These are phyloP conservation scores for Luvunga scandens DNA, from an alignment of 345 rosid genomes.

Conservation along the genomic window DNA sequence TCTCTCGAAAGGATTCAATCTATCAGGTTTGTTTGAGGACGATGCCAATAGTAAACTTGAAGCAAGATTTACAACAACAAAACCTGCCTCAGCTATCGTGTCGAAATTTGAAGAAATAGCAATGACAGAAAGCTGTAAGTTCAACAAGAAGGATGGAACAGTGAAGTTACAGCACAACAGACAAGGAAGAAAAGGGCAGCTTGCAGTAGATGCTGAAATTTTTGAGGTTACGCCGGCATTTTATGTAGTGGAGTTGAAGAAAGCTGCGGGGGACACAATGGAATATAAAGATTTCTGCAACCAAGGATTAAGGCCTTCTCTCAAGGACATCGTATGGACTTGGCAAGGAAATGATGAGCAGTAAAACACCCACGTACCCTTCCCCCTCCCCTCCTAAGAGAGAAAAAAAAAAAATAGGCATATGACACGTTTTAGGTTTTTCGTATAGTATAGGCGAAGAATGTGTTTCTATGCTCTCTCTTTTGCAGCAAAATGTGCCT, in stretches of 20 bases:
- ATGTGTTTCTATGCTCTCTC: neutral
- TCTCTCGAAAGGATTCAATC: conserved; percentile 69
- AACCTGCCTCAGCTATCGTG: conserved; percentile 56
- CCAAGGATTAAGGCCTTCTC: conserved; percentile 64
- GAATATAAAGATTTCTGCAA: conserved; percentile 68
- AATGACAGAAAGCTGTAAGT: conserved; percentile 40
- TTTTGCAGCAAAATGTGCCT: neutral
- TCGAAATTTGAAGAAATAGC: conserved; percentile 81
- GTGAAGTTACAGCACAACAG: conserved; percentile 56
- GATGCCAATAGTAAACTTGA: conserved; percentile 31
- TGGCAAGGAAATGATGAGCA: conserved; percentile 52
- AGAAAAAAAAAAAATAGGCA: neutral
- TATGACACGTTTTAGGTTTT: neutral
- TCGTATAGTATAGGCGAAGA: neutral
- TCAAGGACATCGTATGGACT: conserved; percentile 86
- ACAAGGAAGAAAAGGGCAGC: conserved; percentile 84
- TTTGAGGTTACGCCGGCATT: conserved; percentile 73
- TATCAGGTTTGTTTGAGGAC: conserved; percentile 72
- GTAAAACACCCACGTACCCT: too few species aligned
- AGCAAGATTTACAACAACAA: conserved; percentile 52
- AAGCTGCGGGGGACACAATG: conserved; percentile 69
- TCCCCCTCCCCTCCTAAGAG: too few species aligned
- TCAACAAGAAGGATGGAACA: conserved; percentile 50
- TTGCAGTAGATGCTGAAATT: conserved; percentile 69
- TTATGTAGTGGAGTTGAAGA: conserved; percentile 73